Evolutionary conservation across 345 rosid genomes (phyloP), one percentile per base, ranked within the genome.

Genomic region (Firmiana major): DNA sequence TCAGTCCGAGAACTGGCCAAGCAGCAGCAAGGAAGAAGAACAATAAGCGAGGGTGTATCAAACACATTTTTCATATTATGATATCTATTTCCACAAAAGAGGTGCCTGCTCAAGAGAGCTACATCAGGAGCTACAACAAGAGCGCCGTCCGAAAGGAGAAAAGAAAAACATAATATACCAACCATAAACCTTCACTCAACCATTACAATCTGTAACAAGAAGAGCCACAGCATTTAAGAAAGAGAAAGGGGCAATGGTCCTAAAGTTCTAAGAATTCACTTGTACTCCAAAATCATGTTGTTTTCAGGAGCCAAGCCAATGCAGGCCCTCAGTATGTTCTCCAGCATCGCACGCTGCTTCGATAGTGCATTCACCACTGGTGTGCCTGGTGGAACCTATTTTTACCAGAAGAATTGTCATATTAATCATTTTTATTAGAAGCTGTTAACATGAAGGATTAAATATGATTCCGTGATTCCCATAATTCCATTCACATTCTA

Each of bases 211-310:
- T 21, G 49, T 31, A 31, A 19, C 53, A 75, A 57, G 60, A 24
- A 22, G 11, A 74, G 69, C 63, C 79, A 16, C 51, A 55, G 12
- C 16, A 26, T 48, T 28, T 59, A 60, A 34, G 75, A 77, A 76
- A 54, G 57, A 28, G 71, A 40, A 58, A 75, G 65, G 68, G 74
- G 26, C 63, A 51, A 75, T 22, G 34, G 68, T 40, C 63, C 48
- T 74, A 42, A 66, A 12, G 68, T 42, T 65, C 12, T 21, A 67
- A 67, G 40, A 26, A 55, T 9, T 89, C 97, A 93, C 86, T 93
- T 96, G 91, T 93, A 96, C 65, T 96, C 99, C 89, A 96, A 80
- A 77, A 93, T 96, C 99, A 96, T 96, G 90, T 96, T 93, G 85
- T 93, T 96, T 86, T 96, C 99, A 0, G 98, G 98, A 2, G 98